A percentile compares a stretch with the other conserved stretches of the same genome.
phyloP scores from a whole-genome alignment of 805 yeast species.

The Starmerella ratchasimensis region DNA sequence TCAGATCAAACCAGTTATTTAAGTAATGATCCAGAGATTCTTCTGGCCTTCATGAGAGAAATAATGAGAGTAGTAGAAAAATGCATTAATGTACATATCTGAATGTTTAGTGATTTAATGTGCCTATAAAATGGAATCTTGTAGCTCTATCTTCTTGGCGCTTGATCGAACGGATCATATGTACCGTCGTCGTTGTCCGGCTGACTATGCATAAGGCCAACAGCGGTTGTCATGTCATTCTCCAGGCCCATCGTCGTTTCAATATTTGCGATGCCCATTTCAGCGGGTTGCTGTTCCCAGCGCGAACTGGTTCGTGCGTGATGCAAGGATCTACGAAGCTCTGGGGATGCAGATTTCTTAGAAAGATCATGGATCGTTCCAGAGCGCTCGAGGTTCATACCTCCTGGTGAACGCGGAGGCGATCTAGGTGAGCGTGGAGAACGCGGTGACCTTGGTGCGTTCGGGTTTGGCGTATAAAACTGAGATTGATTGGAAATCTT shows the following conservation, averaged over 20 bases:
- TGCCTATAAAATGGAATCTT: background rate
- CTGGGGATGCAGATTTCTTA: constrained; percentile 9
- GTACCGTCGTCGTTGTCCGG: constrained; percentile 2
- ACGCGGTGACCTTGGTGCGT: background rate
- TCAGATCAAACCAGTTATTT: too few species aligned
- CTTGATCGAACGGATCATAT: background rate
- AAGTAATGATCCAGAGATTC: too few species aligned
- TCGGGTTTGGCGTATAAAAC: background rate
- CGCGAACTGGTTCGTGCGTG: constrained; percentile 17
- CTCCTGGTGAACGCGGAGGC: background rate
- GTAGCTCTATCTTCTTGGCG: background rate
- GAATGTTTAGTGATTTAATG: too few species aligned
- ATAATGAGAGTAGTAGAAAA: too few species aligned
- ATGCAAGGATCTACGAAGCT: constrained; percentile 22
- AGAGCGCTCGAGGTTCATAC: background rate
- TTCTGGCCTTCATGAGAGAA: too few species aligned
- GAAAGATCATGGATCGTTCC: constrained; percentile 15
- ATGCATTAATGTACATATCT: too few species aligned
- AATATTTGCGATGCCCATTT: constrained; percentile 15
- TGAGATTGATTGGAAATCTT: background rate
- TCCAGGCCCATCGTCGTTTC: constrained; percentile 19
- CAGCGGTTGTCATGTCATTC: constrained; percentile 26
- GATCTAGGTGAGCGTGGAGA: constrained; percentile 1
- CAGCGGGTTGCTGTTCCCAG: constrained; percentile 20
- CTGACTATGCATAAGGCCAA: constrained; percentile 25